A percentile compares a stretch with the other conserved stretches of the same genome.
Conservation (phyloP, 495 filamentous ascomycete species). For the Daldinia decipiens region DNA sequence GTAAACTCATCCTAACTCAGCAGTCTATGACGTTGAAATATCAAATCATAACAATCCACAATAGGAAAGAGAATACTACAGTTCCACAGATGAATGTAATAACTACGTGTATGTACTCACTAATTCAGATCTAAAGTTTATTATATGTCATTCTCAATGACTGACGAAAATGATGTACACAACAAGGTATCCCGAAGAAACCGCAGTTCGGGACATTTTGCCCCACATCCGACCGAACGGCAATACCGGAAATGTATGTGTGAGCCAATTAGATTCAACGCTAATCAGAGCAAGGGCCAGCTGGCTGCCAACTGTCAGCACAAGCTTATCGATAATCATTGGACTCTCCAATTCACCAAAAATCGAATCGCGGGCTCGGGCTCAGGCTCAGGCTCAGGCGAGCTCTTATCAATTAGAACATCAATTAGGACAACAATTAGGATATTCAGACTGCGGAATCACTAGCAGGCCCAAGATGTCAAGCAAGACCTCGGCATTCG, state of each 20-base stretch:
- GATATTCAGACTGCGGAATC: background rate
- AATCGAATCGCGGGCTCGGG: background rate
- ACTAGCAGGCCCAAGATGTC: slow-evolving; percentile 29
- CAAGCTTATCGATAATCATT: background rate
- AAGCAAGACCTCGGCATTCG: slow-evolving; percentile 31
- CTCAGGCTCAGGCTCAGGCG: too few species aligned
- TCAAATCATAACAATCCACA: background rate
- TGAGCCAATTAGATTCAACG: too few species aligned
- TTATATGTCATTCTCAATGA: background rate
- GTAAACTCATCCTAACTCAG: too few species aligned
- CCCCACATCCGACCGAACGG: background rate
- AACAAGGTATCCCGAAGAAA: background rate
- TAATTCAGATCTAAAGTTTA: background rate
- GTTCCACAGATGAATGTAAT: background rate
- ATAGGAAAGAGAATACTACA: background rate
- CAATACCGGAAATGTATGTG: background rate
- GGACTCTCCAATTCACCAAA: background rate
- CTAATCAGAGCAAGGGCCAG: too few species aligned
- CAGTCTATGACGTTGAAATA: background rate
- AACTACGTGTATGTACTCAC: background rate
- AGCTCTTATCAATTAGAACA: background rate
- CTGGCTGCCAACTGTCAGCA: background rate
- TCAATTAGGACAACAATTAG: too few species aligned
- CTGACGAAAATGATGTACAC: too few species aligned
- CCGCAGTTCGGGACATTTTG: background rate